Base-by-base conservation (phyloP, 768 basidiomycete species). In the Calocera cornea region DNA sequence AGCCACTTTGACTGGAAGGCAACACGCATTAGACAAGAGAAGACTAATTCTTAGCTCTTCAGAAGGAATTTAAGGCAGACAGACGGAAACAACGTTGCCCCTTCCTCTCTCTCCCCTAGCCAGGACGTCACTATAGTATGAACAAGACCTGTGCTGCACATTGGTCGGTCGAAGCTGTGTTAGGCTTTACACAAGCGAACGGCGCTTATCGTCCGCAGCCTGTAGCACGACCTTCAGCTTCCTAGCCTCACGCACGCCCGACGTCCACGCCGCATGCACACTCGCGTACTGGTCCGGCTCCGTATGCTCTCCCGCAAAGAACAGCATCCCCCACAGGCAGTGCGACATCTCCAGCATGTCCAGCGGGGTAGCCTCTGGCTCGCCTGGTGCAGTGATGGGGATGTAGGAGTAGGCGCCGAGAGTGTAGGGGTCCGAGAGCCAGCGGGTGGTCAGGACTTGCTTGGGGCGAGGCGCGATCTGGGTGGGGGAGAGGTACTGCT, bases 291-390 rank as follows among this genome's bases (percentile, higher is more conserved):
- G 75, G 49, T 79, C 75, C 66, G 78, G 68, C 65, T 77, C 78
- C 11, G 79, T 80, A 64, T 79, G 78, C 71, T 80, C 79, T 0
- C 79, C 79, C 14, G 79, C 79, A 27, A 77, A 80, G 2, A 77
- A 76, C 24, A 79, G 68, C 17, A 69, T 64, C 0, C 77, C 64
- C 69, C 69, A 69, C 19, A 69, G 63, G 22, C 65, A 54, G 41
- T 65, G 63, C 34, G 66, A 49, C 10, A 68, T 60, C 63, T 69
- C 69, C 12, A 54, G 41, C 60, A 67, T 36, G 64, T 69, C 69
- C n/a, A 69, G 69, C n/a, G 69, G 69, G 36, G 71, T 73, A 10
- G 69, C 64, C n/a, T 67, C 66, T 1, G 47, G n/a, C 41, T 31
- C 44, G 24, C 47, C 66, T 17, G 67, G 34, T 8, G 38, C 27